A percentile compares a stretch with the other conserved stretches of the same genome.
These are phyloP conservation scores for Fragaria vesca DNA, from an alignment of 306 rosid genomes.

Conservation along the genomic window DNA sequence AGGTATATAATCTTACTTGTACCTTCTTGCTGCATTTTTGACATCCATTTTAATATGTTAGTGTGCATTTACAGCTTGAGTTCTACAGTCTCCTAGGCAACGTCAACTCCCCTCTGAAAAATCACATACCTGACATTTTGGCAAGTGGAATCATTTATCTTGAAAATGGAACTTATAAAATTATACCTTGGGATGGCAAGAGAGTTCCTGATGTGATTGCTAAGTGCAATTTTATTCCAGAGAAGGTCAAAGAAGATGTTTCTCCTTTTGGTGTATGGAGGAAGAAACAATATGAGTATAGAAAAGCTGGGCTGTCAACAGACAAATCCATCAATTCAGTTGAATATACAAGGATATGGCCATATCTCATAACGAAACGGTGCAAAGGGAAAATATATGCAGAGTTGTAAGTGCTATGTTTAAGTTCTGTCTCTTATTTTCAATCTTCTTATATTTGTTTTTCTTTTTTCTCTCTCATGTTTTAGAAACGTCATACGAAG, in stretches of 20 bases:
- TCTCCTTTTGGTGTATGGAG: slow-evolving; percentile 80
- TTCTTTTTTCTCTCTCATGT: not conserved
- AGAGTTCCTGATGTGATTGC: slow-evolving; percentile 60
- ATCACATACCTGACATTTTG: slow-evolving; percentile 66
- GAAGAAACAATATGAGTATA: slow-evolving; percentile 60
- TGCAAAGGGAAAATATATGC: slow-evolving; percentile 84
- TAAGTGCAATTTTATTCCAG: slow-evolving; percentile 47
- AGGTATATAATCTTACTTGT: slow-evolving; percentile 48
- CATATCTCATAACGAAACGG: slow-evolving; percentile 70
- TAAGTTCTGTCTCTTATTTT: slow-evolving; percentile 17
- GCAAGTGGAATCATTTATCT: slow-evolving; percentile 73
- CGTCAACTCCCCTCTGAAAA: slow-evolving; percentile 63
- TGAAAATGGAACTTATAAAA: slow-evolving; percentile 61
- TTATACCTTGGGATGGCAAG: slow-evolving; percentile 82
- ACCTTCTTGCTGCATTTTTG: slow-evolving; percentile 22
- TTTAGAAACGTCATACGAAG: slow-evolving; percentile 9
- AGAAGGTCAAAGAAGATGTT: slow-evolving; percentile 34
- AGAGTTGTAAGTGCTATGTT: slow-evolving; percentile 57
- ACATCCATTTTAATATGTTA: slow-evolving; percentile 31
- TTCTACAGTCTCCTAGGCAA: slow-evolving; percentile 58
- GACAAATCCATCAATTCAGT: slow-evolving; percentile 29
- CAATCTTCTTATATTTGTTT: not conserved
- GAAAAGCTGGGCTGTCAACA: slow-evolving; percentile 53
- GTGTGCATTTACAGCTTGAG: slow-evolving; percentile 65
- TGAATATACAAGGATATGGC: slow-evolving; percentile 64